Conservation (phyloP, 2,329 filamentous ascomycete genomes). For the Ophiostoma montium region DNA sequence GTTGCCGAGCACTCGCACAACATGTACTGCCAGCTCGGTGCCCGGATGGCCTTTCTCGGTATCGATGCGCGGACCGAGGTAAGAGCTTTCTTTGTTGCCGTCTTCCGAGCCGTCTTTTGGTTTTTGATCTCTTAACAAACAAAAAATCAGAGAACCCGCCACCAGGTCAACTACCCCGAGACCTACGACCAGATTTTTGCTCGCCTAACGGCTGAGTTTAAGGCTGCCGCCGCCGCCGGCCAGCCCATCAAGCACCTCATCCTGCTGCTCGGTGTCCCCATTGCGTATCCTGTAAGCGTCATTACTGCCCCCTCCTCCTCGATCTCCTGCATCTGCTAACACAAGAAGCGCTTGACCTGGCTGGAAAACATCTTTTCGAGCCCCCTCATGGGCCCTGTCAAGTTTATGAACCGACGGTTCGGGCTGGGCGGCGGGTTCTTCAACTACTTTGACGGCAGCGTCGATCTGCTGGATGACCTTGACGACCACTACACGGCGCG, state of each 20-base stretch:
- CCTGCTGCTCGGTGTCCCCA: conserved; percentile 72
- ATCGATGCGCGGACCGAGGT: conserved; percentile 80
- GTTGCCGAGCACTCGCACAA: conserved; percentile 80
- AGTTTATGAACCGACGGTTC: conserved; percentile 80
- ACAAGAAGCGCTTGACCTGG: conserved; percentile 64
- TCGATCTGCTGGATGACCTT: conserved; percentile 82
- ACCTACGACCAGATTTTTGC: conserved; percentile 78
- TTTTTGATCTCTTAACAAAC: conserved; percentile 13
- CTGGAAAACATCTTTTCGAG: conserved; percentile 83
- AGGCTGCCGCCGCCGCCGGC: conserved; percentile 47
- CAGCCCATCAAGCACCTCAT: conserved; percentile 81
- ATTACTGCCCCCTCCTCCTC: too few relatives aligned
- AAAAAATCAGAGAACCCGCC: conserved; percentile 51
- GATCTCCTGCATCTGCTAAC: neutral
- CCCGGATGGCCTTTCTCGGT: conserved; percentile 70
- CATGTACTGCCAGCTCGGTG: conserved; percentile 72
- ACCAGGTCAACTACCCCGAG: conserved; percentile 88
- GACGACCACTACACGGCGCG: conserved; percentile 94
- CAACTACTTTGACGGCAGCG: conserved; percentile 86
- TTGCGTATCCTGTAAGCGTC: conserved; percentile 55
- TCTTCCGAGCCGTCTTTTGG: neutral
- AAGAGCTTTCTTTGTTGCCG: conserved; percentile 28
- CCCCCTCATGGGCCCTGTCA: conserved; percentile 75
- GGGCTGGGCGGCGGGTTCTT: conserved; percentile 74
- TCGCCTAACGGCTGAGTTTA: conserved; percentile 57